Evolutionary conservation across 1,139 yeast species (phyloP).

Genomic region (Hanseniaspora sp.): DNA sequence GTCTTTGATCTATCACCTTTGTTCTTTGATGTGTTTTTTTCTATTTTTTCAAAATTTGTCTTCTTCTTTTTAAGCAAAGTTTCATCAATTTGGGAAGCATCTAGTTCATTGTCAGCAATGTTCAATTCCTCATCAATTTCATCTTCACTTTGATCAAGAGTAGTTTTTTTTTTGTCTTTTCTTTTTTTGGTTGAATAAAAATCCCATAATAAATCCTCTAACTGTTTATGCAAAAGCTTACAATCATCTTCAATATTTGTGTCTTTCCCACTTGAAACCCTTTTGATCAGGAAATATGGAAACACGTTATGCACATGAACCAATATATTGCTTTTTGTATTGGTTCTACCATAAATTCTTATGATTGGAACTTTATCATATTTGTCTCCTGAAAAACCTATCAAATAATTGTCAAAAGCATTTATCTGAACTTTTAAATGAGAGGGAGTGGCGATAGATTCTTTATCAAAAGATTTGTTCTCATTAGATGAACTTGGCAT

Average conservation of each 20-base stretch:
- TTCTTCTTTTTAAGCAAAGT: constrained; percentile 17
- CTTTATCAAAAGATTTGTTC: no score
- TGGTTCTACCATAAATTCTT: constrained; percentile 60
- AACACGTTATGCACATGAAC: constrained; percentile 75
- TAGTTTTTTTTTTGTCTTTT: constrained; percentile 3
- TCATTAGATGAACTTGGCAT: no score
- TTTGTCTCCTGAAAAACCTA: constrained; percentile 23
- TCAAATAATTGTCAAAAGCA: constrained; percentile 52
- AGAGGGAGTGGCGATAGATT: background rate
- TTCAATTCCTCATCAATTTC: constrained; percentile 13
- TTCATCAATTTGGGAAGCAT: constrained; percentile 18
- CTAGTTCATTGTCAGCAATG: constrained; percentile 18
- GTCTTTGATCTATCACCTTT: constrained; percentile 19
- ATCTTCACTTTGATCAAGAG: constrained; percentile 16
- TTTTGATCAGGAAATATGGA: constrained; percentile 65
- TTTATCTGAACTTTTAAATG: constrained; percentile 38
- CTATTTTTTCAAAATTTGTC: background rate
- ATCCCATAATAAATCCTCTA: constrained; percentile 23
- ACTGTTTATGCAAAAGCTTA: constrained; percentile 22
- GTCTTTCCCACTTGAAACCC: constrained; percentile 25
- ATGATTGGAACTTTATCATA: constrained; percentile 55
- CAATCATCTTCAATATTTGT: constrained; percentile 17
- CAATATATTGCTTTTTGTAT: constrained; percentile 43
- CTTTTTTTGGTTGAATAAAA: constrained; percentile 20
- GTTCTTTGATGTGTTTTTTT: background rate